Percentiles rank a stretch among this genome's conserved stretches.
Evolutionary conservation across 352 stramenopile species (phyloP).

Genomic region (Globisporangium barbulae): DNA sequence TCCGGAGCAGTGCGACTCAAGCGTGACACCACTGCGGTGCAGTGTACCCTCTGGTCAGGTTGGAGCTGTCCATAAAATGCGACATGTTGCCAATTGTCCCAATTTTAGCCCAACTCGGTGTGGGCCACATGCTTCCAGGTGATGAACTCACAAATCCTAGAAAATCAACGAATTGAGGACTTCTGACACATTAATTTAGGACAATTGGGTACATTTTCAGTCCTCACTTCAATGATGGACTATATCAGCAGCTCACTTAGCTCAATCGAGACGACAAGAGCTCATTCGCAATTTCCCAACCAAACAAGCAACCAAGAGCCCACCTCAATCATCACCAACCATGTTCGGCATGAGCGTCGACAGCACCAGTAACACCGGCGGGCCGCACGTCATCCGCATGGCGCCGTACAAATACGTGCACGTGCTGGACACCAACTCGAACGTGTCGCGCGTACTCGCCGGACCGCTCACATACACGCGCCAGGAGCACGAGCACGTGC

Average conservation of each 20-base stretch:
- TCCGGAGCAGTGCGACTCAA: background rate
- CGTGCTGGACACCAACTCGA: slow-evolving; percentile 84
- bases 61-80: slow-evolving; percentile 9
- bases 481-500: slow-evolving; percentile 75
- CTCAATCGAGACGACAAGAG: background rate
- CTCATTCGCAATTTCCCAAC: slow-evolving; percentile 14
- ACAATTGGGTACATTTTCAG: slow-evolving; percentile 5
- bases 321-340: background rate
- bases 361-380: slow-evolving; percentile 22
- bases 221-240: background rate
- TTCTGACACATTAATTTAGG: slow-evolving; percentile 7
- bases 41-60: slow-evolving; percentile 11
- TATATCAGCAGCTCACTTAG: background rate
- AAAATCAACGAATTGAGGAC: background rate
- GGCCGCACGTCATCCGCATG: slow-evolving; percentile 69
- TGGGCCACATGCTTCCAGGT: background rate
- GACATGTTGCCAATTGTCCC: background rate
- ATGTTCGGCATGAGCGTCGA: slow-evolving; percentile 17
- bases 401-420: slow-evolving; percentile 83
- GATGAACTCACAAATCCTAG: background rate
- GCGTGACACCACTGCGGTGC: background rate
- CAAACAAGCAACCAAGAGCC: background rate
- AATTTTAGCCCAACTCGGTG: background rate
- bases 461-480: slow-evolving; percentile 78
- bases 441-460: slow-evolving; percentile 74